phyloP scores from a whole-genome alignment of 2,329 filamentous ascomycete species.

The Xylaria digitata region DNA sequence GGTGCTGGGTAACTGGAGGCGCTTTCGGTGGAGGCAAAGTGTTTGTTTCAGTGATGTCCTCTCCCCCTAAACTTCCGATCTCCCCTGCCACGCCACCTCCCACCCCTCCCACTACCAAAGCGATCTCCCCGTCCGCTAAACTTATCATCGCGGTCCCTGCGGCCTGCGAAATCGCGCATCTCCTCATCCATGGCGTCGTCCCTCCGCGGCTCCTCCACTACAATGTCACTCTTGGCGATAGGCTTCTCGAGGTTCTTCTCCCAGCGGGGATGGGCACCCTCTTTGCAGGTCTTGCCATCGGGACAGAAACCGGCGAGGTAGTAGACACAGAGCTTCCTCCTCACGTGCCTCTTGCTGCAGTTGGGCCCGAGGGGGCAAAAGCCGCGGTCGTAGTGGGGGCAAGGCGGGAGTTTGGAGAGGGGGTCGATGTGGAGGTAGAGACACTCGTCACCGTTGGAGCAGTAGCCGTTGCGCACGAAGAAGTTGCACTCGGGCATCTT shows the following conservation, averaged over 20 bases:
- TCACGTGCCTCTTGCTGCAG: slow-evolving; percentile 90
- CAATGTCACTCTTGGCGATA: slow-evolving; percentile 73
- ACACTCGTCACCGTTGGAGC: slow-evolving; percentile 96
- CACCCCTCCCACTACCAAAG: slow-evolving; percentile 51
- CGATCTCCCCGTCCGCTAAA: slow-evolving; percentile 49
- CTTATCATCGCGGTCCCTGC: slow-evolving; percentile 48
- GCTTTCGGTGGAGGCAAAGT: neutral
- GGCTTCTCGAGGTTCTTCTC: slow-evolving; percentile 80
- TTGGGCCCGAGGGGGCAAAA: slow-evolving; percentile 91
- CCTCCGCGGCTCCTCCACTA: slow-evolving; percentile 62
- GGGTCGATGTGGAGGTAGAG: slow-evolving; percentile 91
- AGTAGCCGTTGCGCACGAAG: slow-evolving; percentile 92
- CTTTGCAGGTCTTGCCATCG: slow-evolving; percentile 77
- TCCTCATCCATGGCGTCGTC: slow-evolving; percentile 58
- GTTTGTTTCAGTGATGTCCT: slow-evolving; percentile 30
- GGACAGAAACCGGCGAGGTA: slow-evolving; percentile 97
- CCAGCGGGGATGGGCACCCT: slow-evolving; percentile 87
- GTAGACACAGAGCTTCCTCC: slow-evolving; percentile 81
- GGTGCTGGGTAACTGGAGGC: too few relatives aligned
- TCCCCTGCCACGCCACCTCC: slow-evolving; percentile 45
- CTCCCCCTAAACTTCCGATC: slow-evolving; percentile 50
- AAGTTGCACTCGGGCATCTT: slow-evolving; percentile 99
- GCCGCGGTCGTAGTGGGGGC: slow-evolving; percentile 91
- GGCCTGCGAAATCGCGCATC: slow-evolving; percentile 45
- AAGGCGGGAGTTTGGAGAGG: slow-evolving; percentile 80